A percentile compares a stretch with the other conserved stretches of the same genome.
Conservation (phyloP, 169 alveolate species). For the Besnoitia besnoiti region DNA sequence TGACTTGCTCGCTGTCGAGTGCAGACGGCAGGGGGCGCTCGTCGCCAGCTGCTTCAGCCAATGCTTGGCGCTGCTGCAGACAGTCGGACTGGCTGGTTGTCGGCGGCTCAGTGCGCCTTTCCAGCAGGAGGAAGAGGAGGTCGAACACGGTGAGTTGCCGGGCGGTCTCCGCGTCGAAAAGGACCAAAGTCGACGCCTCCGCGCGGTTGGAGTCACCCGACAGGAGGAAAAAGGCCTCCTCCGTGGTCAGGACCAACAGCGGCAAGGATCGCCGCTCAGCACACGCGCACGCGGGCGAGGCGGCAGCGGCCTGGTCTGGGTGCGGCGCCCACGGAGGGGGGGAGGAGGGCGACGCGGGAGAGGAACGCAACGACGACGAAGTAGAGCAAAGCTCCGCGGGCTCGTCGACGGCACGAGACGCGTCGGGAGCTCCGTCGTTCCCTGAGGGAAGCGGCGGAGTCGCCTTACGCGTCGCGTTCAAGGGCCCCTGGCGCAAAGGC, state of each 20-base stretch:
- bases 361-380: no score
- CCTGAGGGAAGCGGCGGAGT: no score
- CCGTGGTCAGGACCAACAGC: neutral
- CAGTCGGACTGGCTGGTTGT: neutral
- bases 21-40: neutral
- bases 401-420: no score
- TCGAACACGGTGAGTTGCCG: neutral
- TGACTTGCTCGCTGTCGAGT: neutral
- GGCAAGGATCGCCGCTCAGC: neutral
- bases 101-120: neutral
- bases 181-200: neutral
- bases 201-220: neutral
- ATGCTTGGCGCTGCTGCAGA: neutral
- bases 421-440: no score
- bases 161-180: neutral
- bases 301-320: neutral
- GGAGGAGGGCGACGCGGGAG: no score
- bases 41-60: neutral
- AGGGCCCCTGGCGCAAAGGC: neutral
- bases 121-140: neutral
- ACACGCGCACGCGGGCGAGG: neutral
- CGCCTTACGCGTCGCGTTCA: no score
- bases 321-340: neutral
- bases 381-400: no score
- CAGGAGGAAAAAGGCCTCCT: neutral